Conservation (phyloP, 495 filamentous ascomycete genomes). For the Pseudevernia furfuracea region DNA sequence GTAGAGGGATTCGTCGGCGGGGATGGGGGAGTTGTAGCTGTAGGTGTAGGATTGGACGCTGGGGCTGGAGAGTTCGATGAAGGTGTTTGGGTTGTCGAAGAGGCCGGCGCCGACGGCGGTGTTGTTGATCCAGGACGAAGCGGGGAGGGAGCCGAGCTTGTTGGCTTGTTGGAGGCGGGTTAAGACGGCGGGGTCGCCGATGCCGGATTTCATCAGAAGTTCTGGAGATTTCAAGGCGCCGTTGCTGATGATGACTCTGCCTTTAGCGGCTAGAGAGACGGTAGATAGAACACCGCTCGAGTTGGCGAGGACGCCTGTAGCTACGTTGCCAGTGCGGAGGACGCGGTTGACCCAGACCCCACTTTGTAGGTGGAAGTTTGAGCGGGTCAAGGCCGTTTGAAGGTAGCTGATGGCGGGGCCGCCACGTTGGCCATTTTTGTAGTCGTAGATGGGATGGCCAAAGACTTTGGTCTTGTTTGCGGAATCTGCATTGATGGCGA, state of each 20-base stretch:
- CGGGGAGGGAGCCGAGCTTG: slow-evolving; percentile 17
- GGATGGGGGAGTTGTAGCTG: slow-evolving; percentile 31
- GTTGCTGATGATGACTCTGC: slow-evolving; percentile 34
- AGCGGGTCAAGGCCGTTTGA: slow-evolving; percentile 48
- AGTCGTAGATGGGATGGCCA: slow-evolving; percentile 63
- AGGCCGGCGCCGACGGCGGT: slow-evolving; percentile 33
- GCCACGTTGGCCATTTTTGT: slow-evolving; percentile 55
- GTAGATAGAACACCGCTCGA: neutral
- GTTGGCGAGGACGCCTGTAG: slow-evolving; percentile 43
- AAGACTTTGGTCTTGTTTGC: slow-evolving; percentile 60
- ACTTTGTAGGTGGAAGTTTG: slow-evolving; percentile 61
- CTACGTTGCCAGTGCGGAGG: slow-evolving; percentile 50
- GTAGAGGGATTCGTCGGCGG: slow-evolving; percentile 31
- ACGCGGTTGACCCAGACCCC: slow-evolving; percentile 60
- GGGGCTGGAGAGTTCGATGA: slow-evolving; percentile 33
- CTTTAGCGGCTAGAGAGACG: neutral
- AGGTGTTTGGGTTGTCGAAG: slow-evolving; percentile 43
- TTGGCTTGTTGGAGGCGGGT: slow-evolving; percentile 25
- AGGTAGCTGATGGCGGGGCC: slow-evolving; percentile 72
- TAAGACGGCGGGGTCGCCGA: slow-evolving; percentile 40
- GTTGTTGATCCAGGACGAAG: slow-evolving; percentile 33
- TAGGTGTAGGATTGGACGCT: slow-evolving; percentile 33
- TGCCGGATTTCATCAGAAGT: slow-evolving; percentile 59
- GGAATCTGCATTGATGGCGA: slow-evolving; percentile 53
- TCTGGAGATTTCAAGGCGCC: slow-evolving; percentile 69